A percentile compares a stretch with the other conserved stretches of the same genome.
Conservation (phyloP, 352 stramenopile genomes). For the Pythium coloratum region DNA sequence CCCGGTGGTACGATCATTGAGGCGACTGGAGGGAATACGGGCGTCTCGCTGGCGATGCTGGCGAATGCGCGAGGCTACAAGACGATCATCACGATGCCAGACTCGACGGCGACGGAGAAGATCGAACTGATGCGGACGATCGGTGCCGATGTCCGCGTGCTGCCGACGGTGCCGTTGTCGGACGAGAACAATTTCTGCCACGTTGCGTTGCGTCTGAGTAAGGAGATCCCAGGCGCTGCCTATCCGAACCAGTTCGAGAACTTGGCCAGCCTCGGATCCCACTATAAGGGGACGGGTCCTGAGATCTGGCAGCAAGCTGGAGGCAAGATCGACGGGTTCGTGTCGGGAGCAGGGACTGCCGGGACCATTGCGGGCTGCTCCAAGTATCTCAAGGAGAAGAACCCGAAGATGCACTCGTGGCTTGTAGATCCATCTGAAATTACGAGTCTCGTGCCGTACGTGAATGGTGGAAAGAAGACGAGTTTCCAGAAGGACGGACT, state of each 20-base stretch:
- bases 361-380: constrained; percentile 92
- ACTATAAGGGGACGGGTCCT: constrained; percentile 77
- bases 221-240: constrained; percentile 31
- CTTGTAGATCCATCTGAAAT: constrained; percentile 78
- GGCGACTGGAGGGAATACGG: constrained; percentile 91
- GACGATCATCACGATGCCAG: constrained; percentile 70
- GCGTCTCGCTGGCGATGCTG: constrained; percentile 90
- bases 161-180: constrained; percentile 56
- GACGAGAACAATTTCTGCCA: constrained; percentile 81
- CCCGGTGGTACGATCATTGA: constrained; percentile 65
- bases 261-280: constrained; percentile 61
- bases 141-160: constrained; percentile 60
- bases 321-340: constrained; percentile 90
- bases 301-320: constrained; percentile 89
- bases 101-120: constrained; percentile 69
- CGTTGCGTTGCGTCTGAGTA: constrained; percentile 39
- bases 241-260: constrained; percentile 83
- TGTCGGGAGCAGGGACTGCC: constrained; percentile 87
- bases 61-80: constrained; percentile 85
- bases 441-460: constrained; percentile 82
- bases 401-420: constrained; percentile 54
- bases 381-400: constrained; percentile 91
- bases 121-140: constrained; percentile 79
- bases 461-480: constrained; percentile 59
- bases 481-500: constrained; percentile 86